Base-by-base conservation (phyloP, 108 stramenopile species). In the Nannochloropsis gaditana region DNA sequence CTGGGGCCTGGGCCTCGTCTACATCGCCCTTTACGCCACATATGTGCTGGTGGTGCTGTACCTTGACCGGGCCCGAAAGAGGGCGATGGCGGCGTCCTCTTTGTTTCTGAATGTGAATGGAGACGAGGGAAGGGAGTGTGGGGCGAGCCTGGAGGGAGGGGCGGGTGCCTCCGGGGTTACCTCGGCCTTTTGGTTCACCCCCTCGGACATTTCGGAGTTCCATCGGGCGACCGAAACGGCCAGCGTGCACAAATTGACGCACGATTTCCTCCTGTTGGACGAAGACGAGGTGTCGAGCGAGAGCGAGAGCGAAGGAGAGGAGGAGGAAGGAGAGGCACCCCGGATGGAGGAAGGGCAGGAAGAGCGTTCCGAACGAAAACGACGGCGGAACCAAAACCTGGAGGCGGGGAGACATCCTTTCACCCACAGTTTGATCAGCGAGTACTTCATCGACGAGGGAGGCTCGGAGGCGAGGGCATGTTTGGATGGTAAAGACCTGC, bases 1-100 rank as follows among this genome's bases (percentile, higher is more conserved):
- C 50, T 42, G 91, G 86, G 43, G 43, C 6, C 31, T 79, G 44
- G 84, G 73, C 9, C 9, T 59, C 42, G 82, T n/a, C 15, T 80
- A 87, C 9, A 21, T 87, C 9, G 17, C 19, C 41, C 15, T 90
- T 4, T 90, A 88, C 80, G 43, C 43, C 11, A 47, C 41, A 3
- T 90, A 87, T 45, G 87, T 86, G 8, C 19, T 31, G 45, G n/a
- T 86, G 41, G 86, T 90, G 45, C 41, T 90, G 80, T 45, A 43
- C 43, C 9, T 42, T 21, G 83, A 83, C 42, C 44, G 83, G 8
- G 17, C 21, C n/a, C 43, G 17, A n/a, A 21, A 43, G 21, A 17
- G 43, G n/a, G 82, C 83, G 10, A 17, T 43, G 83, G 45, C 83
- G 17, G 83, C 42, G 17, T 43, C 83, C 8, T 47, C 44, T 42